phyloP scores from a whole-genome alignment of 768 basidiomycete genomes.

The Leccinum uliginosum region DNA sequence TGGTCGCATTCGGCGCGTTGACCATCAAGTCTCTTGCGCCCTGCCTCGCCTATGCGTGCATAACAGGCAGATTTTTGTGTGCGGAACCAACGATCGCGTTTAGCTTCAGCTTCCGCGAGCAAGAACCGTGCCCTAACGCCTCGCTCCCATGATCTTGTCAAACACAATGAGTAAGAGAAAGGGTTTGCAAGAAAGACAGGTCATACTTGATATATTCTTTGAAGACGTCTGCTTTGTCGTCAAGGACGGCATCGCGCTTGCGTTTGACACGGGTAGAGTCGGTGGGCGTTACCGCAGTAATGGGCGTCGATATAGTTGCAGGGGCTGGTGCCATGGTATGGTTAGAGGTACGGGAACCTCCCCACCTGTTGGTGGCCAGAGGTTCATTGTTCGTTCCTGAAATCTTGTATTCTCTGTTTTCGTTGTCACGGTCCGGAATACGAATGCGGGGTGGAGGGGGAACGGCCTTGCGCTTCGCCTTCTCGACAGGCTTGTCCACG shows the following conservation, averaged over 20 bases:
- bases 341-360: constrained; percentile 7
- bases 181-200: neutral
- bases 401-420: constrained; percentile 9
- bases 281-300: constrained; percentile 12
- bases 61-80: constrained; percentile 29
- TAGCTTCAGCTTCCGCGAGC: constrained; percentile 27
- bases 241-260: constrained; percentile 19
- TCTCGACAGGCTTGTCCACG: constrained; percentile 2
- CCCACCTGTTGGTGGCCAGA: constrained; percentile 13
- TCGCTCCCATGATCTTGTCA: constrained; percentile 27
- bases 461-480: constrained; percentile 7
- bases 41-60: constrained; percentile 28
- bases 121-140: constrained; percentile 24
- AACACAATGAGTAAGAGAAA: neutral
- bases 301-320: constrained; percentile 9
- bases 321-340: constrained; percentile 5
- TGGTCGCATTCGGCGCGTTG: constrained; percentile 27
- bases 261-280: constrained; percentile 22
- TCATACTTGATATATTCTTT: constrained; percentile 31
- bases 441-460: constrained; percentile 25
- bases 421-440: constrained; percentile 19
- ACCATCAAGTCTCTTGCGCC: constrained; percentile 26
- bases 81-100: constrained; percentile 27
- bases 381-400: constrained; percentile 25
- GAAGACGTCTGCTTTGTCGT: constrained; percentile 22